Conservation (phyloP, 192 early-diverging fungal genomes). For the Mortierella claussenii region DNA sequence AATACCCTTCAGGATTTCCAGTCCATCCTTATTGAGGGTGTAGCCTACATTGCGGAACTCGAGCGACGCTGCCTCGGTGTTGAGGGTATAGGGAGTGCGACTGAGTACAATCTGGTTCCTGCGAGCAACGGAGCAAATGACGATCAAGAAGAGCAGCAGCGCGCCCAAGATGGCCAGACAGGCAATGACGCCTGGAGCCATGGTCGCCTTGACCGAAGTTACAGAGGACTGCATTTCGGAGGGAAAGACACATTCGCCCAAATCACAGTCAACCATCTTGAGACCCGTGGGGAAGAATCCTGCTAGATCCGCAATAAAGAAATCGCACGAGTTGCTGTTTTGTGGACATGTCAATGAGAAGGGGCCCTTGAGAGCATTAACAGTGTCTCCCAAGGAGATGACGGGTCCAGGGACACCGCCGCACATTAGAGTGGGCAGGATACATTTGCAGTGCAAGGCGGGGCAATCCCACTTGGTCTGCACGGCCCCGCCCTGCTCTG, state of each 20-base stretch:
- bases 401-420: constrained; percentile 55
- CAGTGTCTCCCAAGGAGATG: constrained; percentile 44
- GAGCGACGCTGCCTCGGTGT: constrained; percentile 33
- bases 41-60: constrained; percentile 45
- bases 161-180: constrained; percentile 28
- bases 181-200: constrained; percentile 27
- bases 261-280: constrained; percentile 54
- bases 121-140: constrained; percentile 25
- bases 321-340: constrained; percentile 45
- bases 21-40: constrained; percentile 57
- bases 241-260: constrained; percentile 66
- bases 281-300: constrained; percentile 65
- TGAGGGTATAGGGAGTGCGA: constrained; percentile 9
- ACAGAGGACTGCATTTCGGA: constrained; percentile 29
- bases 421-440: constrained; percentile 59
- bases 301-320: constrained; percentile 57
- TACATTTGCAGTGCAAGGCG: constrained; percentile 57
- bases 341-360: constrained; percentile 58
- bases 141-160: constrained; percentile 18
- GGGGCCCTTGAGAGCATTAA: constrained; percentile 55
- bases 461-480: constrained; percentile 57
- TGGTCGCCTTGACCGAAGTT: not conserved
- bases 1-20: constrained; percentile 72
- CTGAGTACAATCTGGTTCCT: constrained; percentile 18
- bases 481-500: constrained; percentile 12